A percentile compares a stretch with the other conserved stretches of the same genome.
phyloP scores from a whole-genome alignment of 2,329 filamentous ascomycete species.

The Penicillium aurantiogriseum region DNA sequence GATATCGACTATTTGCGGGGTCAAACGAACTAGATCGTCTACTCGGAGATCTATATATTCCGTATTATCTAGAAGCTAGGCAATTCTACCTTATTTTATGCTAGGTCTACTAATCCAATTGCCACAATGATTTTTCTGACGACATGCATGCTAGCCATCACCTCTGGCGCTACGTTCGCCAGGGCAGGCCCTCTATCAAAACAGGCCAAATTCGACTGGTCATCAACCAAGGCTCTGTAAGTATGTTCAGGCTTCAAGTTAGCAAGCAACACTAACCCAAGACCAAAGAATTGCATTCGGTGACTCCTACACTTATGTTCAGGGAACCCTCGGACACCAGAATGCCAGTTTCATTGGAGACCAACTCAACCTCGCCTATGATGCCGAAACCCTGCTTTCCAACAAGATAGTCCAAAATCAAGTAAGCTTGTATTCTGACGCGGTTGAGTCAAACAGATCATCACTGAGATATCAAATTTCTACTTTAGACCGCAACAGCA shows the following conservation, averaged over 20 bases:
- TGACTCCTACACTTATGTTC: constrained; percentile 48
- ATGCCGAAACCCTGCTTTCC: constrained; percentile 44
- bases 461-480: not conserved
- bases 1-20: constrained; percentile 15
- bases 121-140: not conserved
- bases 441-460: not conserved
- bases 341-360: constrained; percentile 58
- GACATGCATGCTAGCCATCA: not conserved
- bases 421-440: constrained; percentile 7
- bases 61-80: not conserved
- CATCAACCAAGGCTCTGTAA: constrained; percentile 16
- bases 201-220: constrained; percentile 17
- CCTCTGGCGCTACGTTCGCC: not conserved
- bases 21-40: not conserved
- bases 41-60: constrained; percentile 4
- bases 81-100: not conserved
- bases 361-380: constrained; percentile 48
- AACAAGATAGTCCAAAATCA: constrained; percentile 54
- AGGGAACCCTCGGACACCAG: constrained; percentile 52
- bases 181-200: constrained; percentile 7
- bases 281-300: constrained; percentile 29
- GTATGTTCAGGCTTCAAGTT: not conserved
- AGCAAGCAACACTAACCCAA: not conserved
- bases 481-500: constrained; percentile 46
- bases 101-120: not conserved